These are phyloP conservation scores for Pachysandra terminalis DNA, from an alignment of 164 flowering plant species.

Conservation along the genomic window DNA sequence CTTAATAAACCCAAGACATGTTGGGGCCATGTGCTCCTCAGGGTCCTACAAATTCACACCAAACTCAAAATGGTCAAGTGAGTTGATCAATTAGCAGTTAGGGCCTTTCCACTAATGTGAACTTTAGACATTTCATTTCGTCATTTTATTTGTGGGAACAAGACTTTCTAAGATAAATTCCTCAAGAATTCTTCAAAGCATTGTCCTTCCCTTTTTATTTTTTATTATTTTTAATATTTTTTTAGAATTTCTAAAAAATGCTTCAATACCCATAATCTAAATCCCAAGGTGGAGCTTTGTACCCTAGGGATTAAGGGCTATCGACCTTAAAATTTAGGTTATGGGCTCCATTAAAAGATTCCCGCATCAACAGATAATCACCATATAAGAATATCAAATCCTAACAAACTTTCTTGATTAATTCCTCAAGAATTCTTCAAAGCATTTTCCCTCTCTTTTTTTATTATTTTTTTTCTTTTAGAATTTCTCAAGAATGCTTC, in stretches of 20 bases:
- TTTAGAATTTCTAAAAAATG: too few species aligned
- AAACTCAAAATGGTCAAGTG: background rate
- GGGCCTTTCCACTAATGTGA: background rate
- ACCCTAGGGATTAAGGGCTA: too few species aligned
- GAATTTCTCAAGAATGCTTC: too few species aligned
- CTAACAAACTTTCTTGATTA: too few species aligned
- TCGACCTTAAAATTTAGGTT: too few species aligned
- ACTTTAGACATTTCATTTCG: background rate
- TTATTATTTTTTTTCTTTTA: background rate
- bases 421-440: background rate
- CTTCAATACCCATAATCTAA: background rate
- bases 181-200: background rate
- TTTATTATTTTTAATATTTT: background rate
- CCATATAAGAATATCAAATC: too few species aligned
- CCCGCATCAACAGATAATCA: too few species aligned
- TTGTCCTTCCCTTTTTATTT: background rate
- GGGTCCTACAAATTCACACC: conserved; percentile 28
- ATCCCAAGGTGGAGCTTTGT: background rate
- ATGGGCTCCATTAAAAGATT: too few species aligned
- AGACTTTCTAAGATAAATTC: background rate
- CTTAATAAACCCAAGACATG: conserved; percentile 60
- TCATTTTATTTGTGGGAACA: conserved; percentile 1
- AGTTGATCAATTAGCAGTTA: background rate
- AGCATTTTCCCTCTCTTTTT: background rate
- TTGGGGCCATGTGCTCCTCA: conserved; percentile 50